phyloP scores from a whole-genome alignment of 805 yeast genomes.

The Myxozyma melibiosi region DNA sequence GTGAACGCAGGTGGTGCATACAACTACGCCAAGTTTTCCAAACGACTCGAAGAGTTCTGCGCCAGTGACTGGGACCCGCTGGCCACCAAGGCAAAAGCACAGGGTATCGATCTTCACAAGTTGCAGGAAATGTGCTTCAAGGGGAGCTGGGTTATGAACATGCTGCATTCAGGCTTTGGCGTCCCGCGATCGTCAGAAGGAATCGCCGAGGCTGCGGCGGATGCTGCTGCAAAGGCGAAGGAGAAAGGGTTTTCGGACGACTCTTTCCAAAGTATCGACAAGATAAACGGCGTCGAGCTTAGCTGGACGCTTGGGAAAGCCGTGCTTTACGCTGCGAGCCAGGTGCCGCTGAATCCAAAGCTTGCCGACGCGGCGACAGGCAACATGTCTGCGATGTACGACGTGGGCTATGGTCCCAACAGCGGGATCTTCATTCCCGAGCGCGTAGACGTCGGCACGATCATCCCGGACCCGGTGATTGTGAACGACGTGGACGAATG shows the following conservation, averaged over 20 bases:
- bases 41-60: constrained; percentile 70
- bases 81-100: constrained; percentile 52
- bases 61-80: constrained; percentile 67
- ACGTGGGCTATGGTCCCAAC: constrained; percentile 30
- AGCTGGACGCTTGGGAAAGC: constrained; percentile 97
- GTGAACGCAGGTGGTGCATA: constrained; percentile 69
- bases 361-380: neutral
- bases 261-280: constrained; percentile 80
- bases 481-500: constrained; percentile 5
- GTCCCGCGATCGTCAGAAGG: constrained; percentile 59
- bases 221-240: constrained; percentile 8
- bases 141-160: constrained; percentile 89
- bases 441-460: constrained; percentile 9
- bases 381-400: neutral
- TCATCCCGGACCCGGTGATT: constrained; percentile 11
- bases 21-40: constrained; percentile 69
- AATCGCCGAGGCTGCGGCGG: constrained; percentile 43
- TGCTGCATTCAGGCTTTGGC: constrained; percentile 89
- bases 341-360: constrained; percentile 43
- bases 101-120: constrained; percentile 60
- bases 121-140: constrained; percentile 85
- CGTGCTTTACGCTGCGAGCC: constrained; percentile 76
- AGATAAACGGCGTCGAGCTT: constrained; percentile 79
- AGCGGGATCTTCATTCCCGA: constrained; percentile 15
- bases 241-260: constrained; percentile 11